A percentile compares a stretch with the other conserved stretches of the same genome.
Evolutionary conservation across 1,284 basidiomycete species (phyloP).

Genomic region (Puccinia novopanici): DNA sequence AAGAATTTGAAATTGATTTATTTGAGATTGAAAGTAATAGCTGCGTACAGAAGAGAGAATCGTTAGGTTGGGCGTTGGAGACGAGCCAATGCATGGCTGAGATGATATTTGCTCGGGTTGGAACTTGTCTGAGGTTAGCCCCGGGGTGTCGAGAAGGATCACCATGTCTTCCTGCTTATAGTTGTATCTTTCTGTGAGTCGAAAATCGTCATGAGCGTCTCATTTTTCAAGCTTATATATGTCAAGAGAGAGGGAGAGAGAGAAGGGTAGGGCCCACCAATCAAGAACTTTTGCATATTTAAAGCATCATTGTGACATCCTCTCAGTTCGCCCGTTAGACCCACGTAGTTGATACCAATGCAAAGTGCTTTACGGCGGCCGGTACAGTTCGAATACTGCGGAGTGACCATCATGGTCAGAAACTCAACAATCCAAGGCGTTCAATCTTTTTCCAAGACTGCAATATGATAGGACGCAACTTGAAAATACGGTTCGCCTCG

Average conservation of each 20-base stretch:
- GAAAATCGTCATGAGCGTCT: not conserved
- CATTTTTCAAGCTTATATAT: not conserved
- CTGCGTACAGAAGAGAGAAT: slow-evolving; percentile 75
- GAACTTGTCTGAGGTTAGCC: slow-evolving; percentile 67
- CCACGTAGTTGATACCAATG: slow-evolving; percentile 82
- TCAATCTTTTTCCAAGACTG: not conserved
- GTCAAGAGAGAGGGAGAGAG: too few species aligned
- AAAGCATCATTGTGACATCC: slow-evolving; percentile 87
- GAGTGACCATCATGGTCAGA: not conserved
- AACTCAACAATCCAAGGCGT: not conserved
- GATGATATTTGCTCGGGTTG: slow-evolving; percentile 80
- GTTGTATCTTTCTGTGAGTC: slow-evolving; percentile 64
- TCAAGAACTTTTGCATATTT: slow-evolving; percentile 74
- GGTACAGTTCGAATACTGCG: slow-evolving; percentile 55
- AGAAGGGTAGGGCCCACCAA: slow-evolving; percentile 62
- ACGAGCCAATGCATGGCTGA: slow-evolving; percentile 89
- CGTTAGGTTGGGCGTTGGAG: slow-evolving; percentile 72
- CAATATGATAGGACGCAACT: slow-evolving; percentile 7
- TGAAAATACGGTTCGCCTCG: slow-evolving; percentile 50
- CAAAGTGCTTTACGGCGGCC: slow-evolving; percentile 52
- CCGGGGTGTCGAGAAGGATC: slow-evolving; percentile 75
- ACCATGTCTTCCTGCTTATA: slow-evolving; percentile 82
- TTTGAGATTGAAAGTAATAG: slow-evolving; percentile 52
- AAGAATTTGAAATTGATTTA: slow-evolving; percentile 61
- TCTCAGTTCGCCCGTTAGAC: slow-evolving; percentile 67